Evolutionary conservation across 2,329 filamentous ascomycete genomes (phyloP), one percentile per base, ranked within the genome.

Genomic region (Penicillium thymicola): DNA sequence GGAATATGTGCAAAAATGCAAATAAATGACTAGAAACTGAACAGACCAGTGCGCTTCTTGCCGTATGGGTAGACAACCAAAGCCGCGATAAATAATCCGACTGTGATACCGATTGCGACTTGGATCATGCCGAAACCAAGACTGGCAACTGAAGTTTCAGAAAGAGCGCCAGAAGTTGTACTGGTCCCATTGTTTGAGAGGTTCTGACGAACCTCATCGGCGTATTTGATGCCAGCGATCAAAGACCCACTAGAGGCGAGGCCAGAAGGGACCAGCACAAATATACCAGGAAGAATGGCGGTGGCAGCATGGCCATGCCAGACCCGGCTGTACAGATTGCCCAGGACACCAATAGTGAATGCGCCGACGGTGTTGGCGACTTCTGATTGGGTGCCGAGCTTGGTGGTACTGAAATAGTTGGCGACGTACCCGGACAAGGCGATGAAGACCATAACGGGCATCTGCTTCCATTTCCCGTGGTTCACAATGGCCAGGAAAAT

Each of bases 231-330:
- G n/a, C 85, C 84, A 0, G 79, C 77, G 3, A 87, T 77, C 25
- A 87, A 71, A 14, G 78, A 81, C 2, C 85, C 85, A 59, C 78
- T 80, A 1, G 85, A 83, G 5, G 84, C 82, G 4, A 87, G 75
- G 5, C 85, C 85, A 5, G 80, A 83, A 0, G 85, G 85, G 0
- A 87, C 84, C 58, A 86, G 83, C 1, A 87, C 83, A 61, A 95
- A 96, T 64, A 97, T 96, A 18, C 89, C 92, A 0, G 92, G 92
- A 8, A 96, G 78, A 81, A 97, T 90, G 4, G 90, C 89, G 0
- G 91, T 90, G 0, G 91, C 91, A 0, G 92, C 92, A 3, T 96
- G 82, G 1, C 89, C 89, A 70, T 93, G 91, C 18, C 88, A 74
- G 21, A 81, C 67, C 10, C 90, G 84, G 28, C 88, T 88, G 76